Evolutionary conservation across 441 rosid genomes (phyloP).

Genomic region (Daphne laureola): DNA sequence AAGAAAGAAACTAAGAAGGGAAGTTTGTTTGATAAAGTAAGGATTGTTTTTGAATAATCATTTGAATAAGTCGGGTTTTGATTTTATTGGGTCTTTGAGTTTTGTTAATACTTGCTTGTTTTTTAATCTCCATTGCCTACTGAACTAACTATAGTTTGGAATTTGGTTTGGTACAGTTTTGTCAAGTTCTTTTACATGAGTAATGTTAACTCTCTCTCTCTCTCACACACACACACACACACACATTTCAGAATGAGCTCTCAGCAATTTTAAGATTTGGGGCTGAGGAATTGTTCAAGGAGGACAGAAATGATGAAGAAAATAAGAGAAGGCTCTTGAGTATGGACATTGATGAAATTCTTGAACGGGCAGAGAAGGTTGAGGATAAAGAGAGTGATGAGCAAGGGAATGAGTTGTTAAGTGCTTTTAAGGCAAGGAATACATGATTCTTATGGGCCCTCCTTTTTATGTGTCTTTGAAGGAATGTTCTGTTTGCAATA

Average conservation of each 20-base stretch:
- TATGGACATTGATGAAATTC: slow-evolving; percentile 98
- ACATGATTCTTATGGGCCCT: slow-evolving; percentile 6
- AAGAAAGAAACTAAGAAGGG: slow-evolving; percentile 97
- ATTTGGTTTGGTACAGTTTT: neutral
- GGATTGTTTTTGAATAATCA: slow-evolving; percentile 11
- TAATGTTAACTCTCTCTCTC: slow-evolving; percentile 10
- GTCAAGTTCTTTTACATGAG: neutral
- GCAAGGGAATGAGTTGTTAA: slow-evolving; percentile 72
- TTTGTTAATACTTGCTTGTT: too few species aligned
- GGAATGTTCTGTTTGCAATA: slow-evolving; percentile 9
- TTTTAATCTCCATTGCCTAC: too few species aligned
- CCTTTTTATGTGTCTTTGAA: slow-evolving; percentile 1
- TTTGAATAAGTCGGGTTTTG: slow-evolving; percentile 2
- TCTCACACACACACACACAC: too few species aligned
- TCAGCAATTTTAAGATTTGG: slow-evolving; percentile 99
- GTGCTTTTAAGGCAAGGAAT: slow-evolving; percentile 89
- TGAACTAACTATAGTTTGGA: too few species aligned
- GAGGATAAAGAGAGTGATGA: slow-evolving; percentile 73
- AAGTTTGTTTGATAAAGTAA: slow-evolving; percentile 89
- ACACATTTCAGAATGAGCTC: slow-evolving; percentile 70
- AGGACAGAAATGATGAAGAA: slow-evolving; percentile 94
- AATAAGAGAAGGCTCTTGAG: slow-evolving; percentile 81
- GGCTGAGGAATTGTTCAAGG: slow-evolving; percentile 98
- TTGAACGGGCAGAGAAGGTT: slow-evolving; percentile 98
- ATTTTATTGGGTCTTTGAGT: slow-evolving; percentile 1